Percentiles rank a stretch among this genome's conserved stretches.
Conservation (phyloP, 805 yeast species). For the Naumovozyma baii region DNA sequence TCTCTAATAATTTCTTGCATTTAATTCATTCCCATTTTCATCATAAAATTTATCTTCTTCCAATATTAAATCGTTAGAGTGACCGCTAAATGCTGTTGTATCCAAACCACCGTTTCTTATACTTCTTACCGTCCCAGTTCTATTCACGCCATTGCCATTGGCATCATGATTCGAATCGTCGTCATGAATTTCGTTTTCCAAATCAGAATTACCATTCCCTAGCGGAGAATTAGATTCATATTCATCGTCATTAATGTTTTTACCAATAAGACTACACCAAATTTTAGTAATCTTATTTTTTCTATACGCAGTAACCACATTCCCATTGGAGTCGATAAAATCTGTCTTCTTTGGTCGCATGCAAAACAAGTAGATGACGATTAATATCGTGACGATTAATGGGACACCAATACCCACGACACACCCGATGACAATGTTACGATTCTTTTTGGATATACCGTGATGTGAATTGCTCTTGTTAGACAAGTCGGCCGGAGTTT, state of each 20-base stretch:
- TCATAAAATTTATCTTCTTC: slow-evolving; percentile 19
- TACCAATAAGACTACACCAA: slow-evolving; percentile 18
- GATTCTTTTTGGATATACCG: slow-evolving; percentile 39
- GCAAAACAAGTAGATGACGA: slow-evolving; percentile 17
- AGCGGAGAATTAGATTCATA: slow-evolving; percentile 22
- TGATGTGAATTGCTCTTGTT: slow-evolving; percentile 7
- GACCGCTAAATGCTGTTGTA: slow-evolving; percentile 5
- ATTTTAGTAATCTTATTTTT: slow-evolving; percentile 15
- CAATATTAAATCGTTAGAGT: slow-evolving; percentile 14
- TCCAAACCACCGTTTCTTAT: slow-evolving; percentile 2
- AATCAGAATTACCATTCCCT: slow-evolving; percentile 10
- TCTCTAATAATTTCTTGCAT: slow-evolving; percentile 16
- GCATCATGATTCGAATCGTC: background rate
- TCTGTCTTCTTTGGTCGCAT: slow-evolving; percentile 20
- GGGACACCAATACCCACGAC: slow-evolving; percentile 66
- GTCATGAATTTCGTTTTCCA: background rate
- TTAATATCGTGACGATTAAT: slow-evolving; percentile 23
- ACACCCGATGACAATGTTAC: slow-evolving; percentile 52
- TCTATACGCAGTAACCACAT: slow-evolving; percentile 22
- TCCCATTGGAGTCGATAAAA: slow-evolving; percentile 27
- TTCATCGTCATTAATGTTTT: slow-evolving; percentile 15
- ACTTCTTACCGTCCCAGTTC: background rate
- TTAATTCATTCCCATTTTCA: slow-evolving; percentile 17
- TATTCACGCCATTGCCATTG: background rate
- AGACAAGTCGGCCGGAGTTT: slow-evolving; percentile 19